These are phyloP conservation scores for Sanghuangporus sanghuang DNA, from an alignment of 1,284 basidiomycete genomes.

Conservation along the genomic window DNA sequence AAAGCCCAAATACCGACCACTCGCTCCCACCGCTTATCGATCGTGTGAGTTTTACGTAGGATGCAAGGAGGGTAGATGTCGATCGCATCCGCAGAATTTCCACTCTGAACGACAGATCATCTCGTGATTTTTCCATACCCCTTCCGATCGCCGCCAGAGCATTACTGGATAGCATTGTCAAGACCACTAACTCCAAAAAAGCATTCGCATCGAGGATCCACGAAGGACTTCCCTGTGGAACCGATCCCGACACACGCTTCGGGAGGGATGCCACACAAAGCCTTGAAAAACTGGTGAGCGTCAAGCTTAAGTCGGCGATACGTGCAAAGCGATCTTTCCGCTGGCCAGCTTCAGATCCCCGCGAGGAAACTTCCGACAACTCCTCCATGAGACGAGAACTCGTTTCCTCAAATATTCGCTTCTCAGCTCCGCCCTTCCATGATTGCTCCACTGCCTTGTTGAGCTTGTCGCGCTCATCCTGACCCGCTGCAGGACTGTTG, in stretches of 20 bases:
- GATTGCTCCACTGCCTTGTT: conserved; percentile 20
- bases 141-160: background rate
- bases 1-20: conserved; percentile 62
- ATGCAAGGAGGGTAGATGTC: conserved; percentile 44
- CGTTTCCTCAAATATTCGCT: conserved; percentile 33
- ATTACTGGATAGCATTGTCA: background rate
- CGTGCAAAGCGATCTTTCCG: background rate
- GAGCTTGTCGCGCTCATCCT: conserved; percentile 46
- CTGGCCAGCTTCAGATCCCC: background rate
- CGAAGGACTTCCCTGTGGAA: background rate
- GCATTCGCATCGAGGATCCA: conserved; percentile 4
- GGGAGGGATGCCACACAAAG: conserved; percentile 5
- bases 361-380: conserved; percentile 20
- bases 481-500: conserved; percentile 65
- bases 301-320: background rate
- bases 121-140: background rate
- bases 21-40: conserved; percentile 48
- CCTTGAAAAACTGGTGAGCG: conserved; percentile 1
- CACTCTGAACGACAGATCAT: background rate
- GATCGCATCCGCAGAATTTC: conserved; percentile 33
- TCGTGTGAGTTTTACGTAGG: conserved; percentile 54
- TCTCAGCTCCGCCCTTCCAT: conserved; percentile 24
- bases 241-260: background rate
- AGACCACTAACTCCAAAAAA: background rate
- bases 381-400: conserved; percentile 24